phyloP scores from a whole-genome alignment of 495 filamentous ascomycete genomes.

The Podospora australis region DNA sequence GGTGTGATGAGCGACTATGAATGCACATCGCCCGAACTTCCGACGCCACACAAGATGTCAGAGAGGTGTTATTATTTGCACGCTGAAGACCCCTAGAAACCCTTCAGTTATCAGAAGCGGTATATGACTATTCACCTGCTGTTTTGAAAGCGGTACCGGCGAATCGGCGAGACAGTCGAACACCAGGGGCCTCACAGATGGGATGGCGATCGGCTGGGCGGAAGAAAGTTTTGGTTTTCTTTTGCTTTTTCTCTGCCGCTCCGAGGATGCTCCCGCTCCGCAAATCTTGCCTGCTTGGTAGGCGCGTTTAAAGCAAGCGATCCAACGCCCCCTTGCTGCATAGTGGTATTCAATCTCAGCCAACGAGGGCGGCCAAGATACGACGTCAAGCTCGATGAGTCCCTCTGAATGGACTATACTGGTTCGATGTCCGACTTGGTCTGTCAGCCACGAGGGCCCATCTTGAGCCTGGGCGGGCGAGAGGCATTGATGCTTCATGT shows the following conservation, averaged over 20 bases:
- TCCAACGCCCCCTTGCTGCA: too few species aligned
- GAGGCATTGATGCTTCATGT: background rate
- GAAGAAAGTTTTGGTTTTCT: background rate
- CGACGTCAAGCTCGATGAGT: background rate
- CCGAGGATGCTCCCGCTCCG: background rate
- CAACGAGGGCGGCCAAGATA: too few species aligned
- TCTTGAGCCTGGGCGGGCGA: background rate
- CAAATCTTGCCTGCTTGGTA: too few species aligned
- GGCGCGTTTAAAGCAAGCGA: too few species aligned
- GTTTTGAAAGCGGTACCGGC: background rate
- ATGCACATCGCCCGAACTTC: slow-evolving; percentile 2
- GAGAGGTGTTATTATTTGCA: too few species aligned
- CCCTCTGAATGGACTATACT: background rate
- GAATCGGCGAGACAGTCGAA: background rate
- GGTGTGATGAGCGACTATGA: slow-evolving; percentile 12
- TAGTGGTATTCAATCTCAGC: too few species aligned
- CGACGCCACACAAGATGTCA: slow-evolving; percentile 4
- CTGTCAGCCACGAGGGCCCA: background rate
- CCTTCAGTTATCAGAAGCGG: too few species aligned
- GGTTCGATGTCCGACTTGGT: background rate
- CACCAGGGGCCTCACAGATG: background rate
- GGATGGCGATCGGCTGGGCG: background rate
- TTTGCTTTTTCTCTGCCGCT: background rate
- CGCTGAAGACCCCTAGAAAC: too few species aligned
- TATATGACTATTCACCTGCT: too few species aligned